Conservation (phyloP, 1,284 basidiomycete species). For the Moesziomyces globuligerus region DNA sequence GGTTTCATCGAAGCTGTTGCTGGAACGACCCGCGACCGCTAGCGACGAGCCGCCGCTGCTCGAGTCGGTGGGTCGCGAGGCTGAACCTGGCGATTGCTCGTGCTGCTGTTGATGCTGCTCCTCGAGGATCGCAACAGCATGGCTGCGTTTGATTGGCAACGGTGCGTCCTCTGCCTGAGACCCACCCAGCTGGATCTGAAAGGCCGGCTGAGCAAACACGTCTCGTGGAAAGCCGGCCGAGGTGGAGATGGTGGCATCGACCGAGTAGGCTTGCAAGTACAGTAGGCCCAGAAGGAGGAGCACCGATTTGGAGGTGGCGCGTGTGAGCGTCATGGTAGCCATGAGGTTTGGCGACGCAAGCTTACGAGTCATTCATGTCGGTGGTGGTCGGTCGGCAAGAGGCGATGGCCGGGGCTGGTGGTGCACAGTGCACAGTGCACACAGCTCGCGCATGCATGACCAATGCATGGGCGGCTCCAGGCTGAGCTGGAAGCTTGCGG, state of each 20-base stretch:
- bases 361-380: neutral
- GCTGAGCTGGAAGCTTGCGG: constrained; percentile 19
- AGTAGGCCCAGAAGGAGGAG: constrained; percentile 28
- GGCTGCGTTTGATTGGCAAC: constrained; percentile 27
- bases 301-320: constrained; percentile 21
- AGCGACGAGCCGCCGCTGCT: constrained; percentile 11
- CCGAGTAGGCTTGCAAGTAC: constrained; percentile 19
- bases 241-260: constrained; percentile 30
- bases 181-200: constrained; percentile 16
- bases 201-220: constrained; percentile 46
- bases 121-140: constrained; percentile 30
- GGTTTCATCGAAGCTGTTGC: neutral
- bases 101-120: constrained; percentile 11
- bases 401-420: too few species aligned
- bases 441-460: neutral
- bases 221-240: constrained; percentile 43
- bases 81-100: neutral
- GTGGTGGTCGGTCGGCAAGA: neutral
- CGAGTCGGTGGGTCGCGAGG: neutral
- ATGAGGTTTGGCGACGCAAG: neutral
- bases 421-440: neutral
- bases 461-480: neutral
- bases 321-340: constrained; percentile 9
- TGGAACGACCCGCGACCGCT: constrained; percentile 3
- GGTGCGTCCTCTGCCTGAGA: neutral